Conservation (phyloP, 129 eudicot species). For the Gnaphalium uliginosum region DNA sequence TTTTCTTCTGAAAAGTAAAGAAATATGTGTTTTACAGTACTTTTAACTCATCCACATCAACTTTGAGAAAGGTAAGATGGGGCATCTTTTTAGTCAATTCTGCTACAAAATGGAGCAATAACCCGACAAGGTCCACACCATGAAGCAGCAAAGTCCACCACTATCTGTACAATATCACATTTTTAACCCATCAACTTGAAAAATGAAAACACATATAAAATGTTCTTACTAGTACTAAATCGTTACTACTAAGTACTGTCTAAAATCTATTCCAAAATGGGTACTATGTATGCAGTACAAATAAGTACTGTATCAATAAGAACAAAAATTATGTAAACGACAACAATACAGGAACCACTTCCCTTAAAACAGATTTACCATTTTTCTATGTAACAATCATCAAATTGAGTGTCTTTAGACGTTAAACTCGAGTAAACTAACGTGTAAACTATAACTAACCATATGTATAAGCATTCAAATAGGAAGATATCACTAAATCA, state of each 20-base stretch:
- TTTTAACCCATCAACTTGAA: not conserved
- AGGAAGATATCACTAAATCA: not conserved
- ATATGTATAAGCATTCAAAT: no score
- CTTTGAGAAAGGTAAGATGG: conserved; percentile 56
- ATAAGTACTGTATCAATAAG: no score
- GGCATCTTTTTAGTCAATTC: conserved; percentile 57
- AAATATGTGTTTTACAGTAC: conserved; percentile 37
- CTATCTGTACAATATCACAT: conserved; percentile 46
- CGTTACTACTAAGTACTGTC: no score
- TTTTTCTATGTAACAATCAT: no score
- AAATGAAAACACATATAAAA: not conserved
- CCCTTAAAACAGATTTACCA: no score
- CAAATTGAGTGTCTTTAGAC: no score
- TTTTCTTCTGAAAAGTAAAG: conserved; percentile 11
- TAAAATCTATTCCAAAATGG: no score
- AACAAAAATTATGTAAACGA: no score
- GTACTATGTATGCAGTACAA: no score
- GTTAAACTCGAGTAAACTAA: no score
- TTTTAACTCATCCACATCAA: conserved; percentile 70
- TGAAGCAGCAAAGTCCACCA: conserved; percentile 76
- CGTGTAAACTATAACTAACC: no score
- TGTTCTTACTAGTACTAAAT: not conserved
- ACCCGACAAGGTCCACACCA: conserved; percentile 78
- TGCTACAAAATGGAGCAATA: conserved; percentile 64
- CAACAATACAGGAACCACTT: no score